Evolutionary conservation across 2,329 filamentous ascomycete species (phyloP), one percentile per base, ranked within the genome.

Genomic region (Helicocarpus griseus): DNA sequence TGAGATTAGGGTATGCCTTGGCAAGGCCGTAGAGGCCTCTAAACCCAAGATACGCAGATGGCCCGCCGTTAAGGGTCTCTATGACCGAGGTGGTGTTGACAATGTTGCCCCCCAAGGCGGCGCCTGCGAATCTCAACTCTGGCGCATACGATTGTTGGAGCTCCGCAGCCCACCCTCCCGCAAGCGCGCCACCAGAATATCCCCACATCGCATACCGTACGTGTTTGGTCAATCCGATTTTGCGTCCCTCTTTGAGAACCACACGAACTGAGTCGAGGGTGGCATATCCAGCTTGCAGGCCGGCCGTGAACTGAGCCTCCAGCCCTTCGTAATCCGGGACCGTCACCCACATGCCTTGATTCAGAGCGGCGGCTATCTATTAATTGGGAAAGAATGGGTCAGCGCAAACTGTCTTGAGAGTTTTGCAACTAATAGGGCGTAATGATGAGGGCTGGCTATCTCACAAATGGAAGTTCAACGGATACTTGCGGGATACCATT

Each of bases 141-240:
- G 77, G 76, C 0, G 77, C 77, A 53, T 80, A 80, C 17, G 67
- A 62, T 1, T 65, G 63, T 39, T 76, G 73, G 19, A 79, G 59
- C 49, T 79, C 76, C 13, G 73, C 70, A 1, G 77, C 77, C 63
- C 69, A 76, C 24, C 73, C 74, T 14, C 63, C 71, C 0, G 76
- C 75, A 5, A 80, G 54, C 1, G 72, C 71, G 3, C 78, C 78
- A 2, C 79, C 79, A 0, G 74, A 78, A 58, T 80, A 81, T 0
- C 79, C 79, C 76, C 76, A 80, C 49, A 79, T 61, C 2, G 71
- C 68, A 38, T 72, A 60, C 3, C 57, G 63, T 0, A 71, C 63
- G 13, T 63, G 58, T 5, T 54, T 35, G 8, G 59, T 56, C 49
- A 74, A 58, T 1, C 64, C 61, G 3, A 70, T 61, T 38, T 61